phyloP scores from a whole-genome alignment of 1,139 yeast species.

The Insectozyma bohioensis region DNA sequence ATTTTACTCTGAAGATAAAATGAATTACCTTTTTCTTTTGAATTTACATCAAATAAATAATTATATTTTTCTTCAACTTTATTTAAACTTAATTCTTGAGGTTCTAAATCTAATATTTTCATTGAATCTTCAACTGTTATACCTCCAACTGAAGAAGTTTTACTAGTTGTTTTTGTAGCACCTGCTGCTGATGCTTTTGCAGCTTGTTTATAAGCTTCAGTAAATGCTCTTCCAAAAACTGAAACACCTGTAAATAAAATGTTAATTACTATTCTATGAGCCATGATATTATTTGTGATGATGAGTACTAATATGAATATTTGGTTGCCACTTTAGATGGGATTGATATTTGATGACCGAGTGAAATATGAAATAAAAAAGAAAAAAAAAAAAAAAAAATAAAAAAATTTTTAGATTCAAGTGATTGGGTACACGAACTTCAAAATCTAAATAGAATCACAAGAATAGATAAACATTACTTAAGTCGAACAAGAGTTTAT shows the following conservation, averaged over 20 bases:
- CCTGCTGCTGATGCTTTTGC: conserved; percentile 75
- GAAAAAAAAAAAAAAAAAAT: conserved; percentile 1
- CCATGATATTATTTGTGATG: conserved; percentile 43
- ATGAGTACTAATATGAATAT: too few relatives aligned
- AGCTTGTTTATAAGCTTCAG: conserved; percentile 97
- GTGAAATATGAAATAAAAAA: neutral
- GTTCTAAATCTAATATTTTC: conserved; percentile 82
- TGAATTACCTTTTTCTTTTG: conserved; percentile 91
- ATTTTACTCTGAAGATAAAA: conserved; percentile 92
- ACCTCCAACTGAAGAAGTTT: conserved; percentile 63
- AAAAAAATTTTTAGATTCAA: neutral
- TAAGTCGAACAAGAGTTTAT: too few relatives aligned
- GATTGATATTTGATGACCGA: conserved; percentile 1
- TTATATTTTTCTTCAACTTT: conserved; percentile 74
- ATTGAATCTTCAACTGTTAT: conserved; percentile 86
- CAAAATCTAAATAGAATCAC: neutral
- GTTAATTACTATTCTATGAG: conserved; percentile 86
- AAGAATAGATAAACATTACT: neutral
- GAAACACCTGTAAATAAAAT: conserved; percentile 93
- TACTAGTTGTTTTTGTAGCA: conserved; percentile 51
- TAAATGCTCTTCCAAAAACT: conserved; percentile 92
- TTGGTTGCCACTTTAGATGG: too few relatives aligned
- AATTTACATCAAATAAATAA: conserved; percentile 82
- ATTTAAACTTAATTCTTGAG: conserved; percentile 52
- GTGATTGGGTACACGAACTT: neutral